phyloP scores from a whole-genome alignment of 2,329 filamentous ascomycete genomes.

The Diaporthe citrichinensis region DNA sequence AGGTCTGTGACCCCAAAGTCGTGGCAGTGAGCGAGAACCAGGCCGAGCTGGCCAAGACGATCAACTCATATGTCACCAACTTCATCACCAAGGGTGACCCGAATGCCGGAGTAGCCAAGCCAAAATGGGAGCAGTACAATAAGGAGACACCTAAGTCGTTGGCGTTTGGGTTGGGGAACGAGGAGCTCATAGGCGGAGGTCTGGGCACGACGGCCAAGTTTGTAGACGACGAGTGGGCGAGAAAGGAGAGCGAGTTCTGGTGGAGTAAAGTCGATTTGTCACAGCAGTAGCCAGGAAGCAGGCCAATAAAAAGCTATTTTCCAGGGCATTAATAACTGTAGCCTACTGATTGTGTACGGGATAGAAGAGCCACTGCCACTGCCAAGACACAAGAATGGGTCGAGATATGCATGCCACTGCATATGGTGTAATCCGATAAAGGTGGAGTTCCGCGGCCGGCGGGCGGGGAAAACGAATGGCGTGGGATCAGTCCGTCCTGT shows the following conservation, averaged over 20 bases:
- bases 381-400: constrained; percentile 19
- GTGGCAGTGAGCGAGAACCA: constrained; percentile 55
- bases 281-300: constrained; percentile 47
- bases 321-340: background rate
- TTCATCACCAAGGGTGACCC: constrained; percentile 63
- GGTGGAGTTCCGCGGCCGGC: constrained; percentile 25
- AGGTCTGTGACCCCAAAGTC: constrained; percentile 56
- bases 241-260: constrained; percentile 62
- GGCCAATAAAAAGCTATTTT: background rate
- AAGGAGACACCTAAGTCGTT: constrained; percentile 51
- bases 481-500: background rate
- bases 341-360: background rate
- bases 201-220: constrained; percentile 54
- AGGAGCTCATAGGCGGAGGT: constrained; percentile 61
- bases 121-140: constrained; percentile 54
- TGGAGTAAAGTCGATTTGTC: constrained; percentile 57
- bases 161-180: constrained; percentile 61
- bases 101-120: constrained; percentile 53
- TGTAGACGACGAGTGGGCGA: constrained; percentile 57
- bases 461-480: background rate
- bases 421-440: constrained; percentile 15
- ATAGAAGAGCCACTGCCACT: background rate
- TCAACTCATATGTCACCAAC: constrained; percentile 64
- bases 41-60: constrained; percentile 55
- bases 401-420: constrained; percentile 8